A percentile compares a stretch with the other conserved stretches of the same genome.
These are phyloP conservation scores for Ramaria rubella DNA, from an alignment of 768 basidiomycete species.

Conservation along the genomic window DNA sequence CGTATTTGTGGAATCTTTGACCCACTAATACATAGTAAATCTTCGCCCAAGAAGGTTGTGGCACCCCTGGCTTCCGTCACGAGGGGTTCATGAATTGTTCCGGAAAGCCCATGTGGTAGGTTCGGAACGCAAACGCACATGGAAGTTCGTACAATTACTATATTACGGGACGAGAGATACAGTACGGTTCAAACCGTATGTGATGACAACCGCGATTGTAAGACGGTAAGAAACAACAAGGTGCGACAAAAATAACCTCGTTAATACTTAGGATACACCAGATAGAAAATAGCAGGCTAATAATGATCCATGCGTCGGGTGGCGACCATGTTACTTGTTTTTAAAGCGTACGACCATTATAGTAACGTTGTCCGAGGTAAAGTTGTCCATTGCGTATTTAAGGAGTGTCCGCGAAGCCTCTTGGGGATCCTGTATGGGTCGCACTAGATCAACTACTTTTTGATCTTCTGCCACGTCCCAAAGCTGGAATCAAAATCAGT, in stretches of 20 bases:
- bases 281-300: background rate
- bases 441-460: slow-evolving; percentile 79
- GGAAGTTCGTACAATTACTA: background rate
- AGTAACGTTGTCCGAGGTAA: slow-evolving; percentile 93
- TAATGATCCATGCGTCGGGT: background rate
- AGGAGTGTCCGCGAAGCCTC: slow-evolving; percentile 69
- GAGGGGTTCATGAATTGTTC: too few species aligned
- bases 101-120: too few species aligned
- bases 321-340: background rate
- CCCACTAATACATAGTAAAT: too few species aligned
- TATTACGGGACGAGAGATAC: background rate
- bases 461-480: slow-evolving; percentile 97
- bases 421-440: slow-evolving; percentile 68
- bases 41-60: too few species aligned
- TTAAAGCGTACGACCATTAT: slow-evolving; percentile 80
- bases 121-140: background rate
- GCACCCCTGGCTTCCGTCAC: too few species aligned
- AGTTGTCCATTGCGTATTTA: slow-evolving; percentile 78
- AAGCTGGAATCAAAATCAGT: slow-evolving; percentile 44
- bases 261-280: background rate
- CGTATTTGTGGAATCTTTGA: too few species aligned
- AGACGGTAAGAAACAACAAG: background rate
- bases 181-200: background rate
- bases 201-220: background rate
- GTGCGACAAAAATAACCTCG: background rate